Conservation (phyloP, 768 basidiomycete genomes). For the Daedalea quercina region DNA sequence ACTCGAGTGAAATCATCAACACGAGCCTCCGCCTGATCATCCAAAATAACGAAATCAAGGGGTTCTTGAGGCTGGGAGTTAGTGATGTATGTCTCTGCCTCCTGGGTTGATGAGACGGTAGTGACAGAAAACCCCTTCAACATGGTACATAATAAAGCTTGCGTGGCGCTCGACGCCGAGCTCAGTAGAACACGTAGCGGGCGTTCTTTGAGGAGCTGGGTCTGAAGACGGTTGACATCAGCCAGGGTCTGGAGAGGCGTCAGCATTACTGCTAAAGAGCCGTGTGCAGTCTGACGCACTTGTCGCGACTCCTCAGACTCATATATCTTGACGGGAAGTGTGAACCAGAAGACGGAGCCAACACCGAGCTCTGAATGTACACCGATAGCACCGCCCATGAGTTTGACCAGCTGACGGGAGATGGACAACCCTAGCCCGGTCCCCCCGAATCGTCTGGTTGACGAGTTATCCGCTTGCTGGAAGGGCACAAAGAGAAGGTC, state of each 20-base stretch:
- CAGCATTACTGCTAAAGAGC: background rate
- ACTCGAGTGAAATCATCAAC: conserved; percentile 51
- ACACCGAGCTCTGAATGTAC: conserved; percentile 57
- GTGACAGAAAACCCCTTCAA: conserved; percentile 47
- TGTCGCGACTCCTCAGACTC: conserved; percentile 50
- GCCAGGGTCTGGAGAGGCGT: conserved; percentile 30
- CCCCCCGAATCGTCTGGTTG: conserved; percentile 69
- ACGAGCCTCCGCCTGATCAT: conserved; percentile 55
- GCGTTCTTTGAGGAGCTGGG: conserved; percentile 39
- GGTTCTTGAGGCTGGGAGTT: conserved; percentile 25
- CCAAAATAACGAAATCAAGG: conserved; percentile 61
- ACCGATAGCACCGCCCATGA: conserved; percentile 72
- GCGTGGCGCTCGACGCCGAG: conserved; percentile 53
- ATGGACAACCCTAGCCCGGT: conserved; percentile 75
- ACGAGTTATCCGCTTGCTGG: conserved; percentile 75
- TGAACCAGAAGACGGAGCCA: conserved; percentile 72
- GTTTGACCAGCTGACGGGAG: conserved; percentile 64
- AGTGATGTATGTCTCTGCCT: conserved; percentile 37
- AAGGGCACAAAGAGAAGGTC: conserved; percentile 69
- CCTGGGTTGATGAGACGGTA: conserved; percentile 36
- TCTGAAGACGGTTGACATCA: conserved; percentile 41
- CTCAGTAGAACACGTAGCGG: conserved; percentile 48
- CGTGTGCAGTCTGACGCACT: conserved; percentile 26
- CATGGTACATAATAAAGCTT: conserved; percentile 49
- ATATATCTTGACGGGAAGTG: conserved; percentile 56